Evolutionary conservation across 306 rosid species (phyloP), one percentile per base, ranked within the genome.

Genomic region (Abrus pulchellus): DNA sequence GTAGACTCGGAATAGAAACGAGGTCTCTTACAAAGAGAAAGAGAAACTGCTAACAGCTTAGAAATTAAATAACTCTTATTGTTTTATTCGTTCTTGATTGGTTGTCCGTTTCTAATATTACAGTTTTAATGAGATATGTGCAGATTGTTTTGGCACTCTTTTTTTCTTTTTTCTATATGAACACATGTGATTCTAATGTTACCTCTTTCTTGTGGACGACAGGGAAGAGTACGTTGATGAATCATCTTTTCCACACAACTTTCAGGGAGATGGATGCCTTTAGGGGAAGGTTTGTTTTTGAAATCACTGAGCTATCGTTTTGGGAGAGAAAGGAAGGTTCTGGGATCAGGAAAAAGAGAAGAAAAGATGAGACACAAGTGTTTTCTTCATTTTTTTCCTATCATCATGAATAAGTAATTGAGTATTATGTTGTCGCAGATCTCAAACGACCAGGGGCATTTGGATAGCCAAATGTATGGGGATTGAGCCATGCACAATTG

Each of bases 241-340:
- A 95, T 85, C 91, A 93, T 76, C 91, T 95, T 72, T 94, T 94
- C 78, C 89, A 52, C 67, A 93, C 99, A 38, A 89, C 72, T 75
- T 94, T 94, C 81, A 84, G 91, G 81, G 99, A 94, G 90, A 94
- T 94, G 97, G 99, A 94, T 85, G 97, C 99, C 5, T 90, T 73
- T 77, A 89, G 84, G 48, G 99, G 99, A 89, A 90, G 97, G 99
- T 93, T 78, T 5, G 86, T 84, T 80, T 66, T 44, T 69, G 11
- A 44, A 12, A 7, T 64, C 27, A 13, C 41, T 75, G 34, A 44
- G 38, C 20, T 66, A 34, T 72, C 38, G 33, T 71, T 78, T 49
- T 30, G 40, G 45, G 40, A 10, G 40, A 61, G 49, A 36, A 44
- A 50, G 7, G 14, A 45, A 40, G 7, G n/a, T 27, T 32, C 20